Percentiles rank a stretch among this genome's conserved stretches.
Evolutionary conservation across 1,284 basidiomycete species (phyloP).

Genomic region (Trichosporon inkin): DNA sequence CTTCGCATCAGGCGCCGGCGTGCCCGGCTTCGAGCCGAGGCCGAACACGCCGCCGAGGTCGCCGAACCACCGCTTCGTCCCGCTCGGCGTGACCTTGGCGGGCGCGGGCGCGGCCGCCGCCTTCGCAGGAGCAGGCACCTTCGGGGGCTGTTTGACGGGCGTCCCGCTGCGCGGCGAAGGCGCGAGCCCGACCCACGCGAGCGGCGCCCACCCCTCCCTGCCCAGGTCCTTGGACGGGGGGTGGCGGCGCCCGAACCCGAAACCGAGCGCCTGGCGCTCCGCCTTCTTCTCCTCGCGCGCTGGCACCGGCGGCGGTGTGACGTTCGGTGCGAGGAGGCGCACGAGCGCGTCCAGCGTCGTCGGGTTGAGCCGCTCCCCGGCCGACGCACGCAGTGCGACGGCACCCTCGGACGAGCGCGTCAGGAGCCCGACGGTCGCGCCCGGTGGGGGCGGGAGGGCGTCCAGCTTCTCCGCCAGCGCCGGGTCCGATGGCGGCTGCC

Average conservation of each 20-base stretch:
- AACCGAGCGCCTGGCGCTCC: conserved; percentile 23
- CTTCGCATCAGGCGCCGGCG: not conserved
- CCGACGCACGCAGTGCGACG: not conserved
- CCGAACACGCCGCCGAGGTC: not conserved
- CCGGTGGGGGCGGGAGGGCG: not conserved
- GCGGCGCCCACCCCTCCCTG: conserved; percentile 10
- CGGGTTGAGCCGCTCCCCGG: conserved; percentile 4
- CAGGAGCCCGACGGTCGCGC: not conserved
- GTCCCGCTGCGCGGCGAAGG: conserved; percentile 6
- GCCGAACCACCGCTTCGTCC: not conserved
- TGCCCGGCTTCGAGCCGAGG: not conserved
- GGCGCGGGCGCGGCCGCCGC: not conserved
- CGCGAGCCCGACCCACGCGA: conserved; percentile 16
- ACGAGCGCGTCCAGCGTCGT: conserved; percentile 18
- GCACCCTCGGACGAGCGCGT: not conserved
- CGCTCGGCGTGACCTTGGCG: not conserved
- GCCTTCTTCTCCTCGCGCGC: not conserved
- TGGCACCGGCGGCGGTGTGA: conserved; percentile 18
- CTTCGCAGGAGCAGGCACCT: not conserved
- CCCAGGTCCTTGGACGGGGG: conserved; percentile 31
- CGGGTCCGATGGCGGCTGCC: conserved; percentile 16
- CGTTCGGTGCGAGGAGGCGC: conserved; percentile 25
- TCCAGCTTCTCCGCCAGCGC: not conserved
- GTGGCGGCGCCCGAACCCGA: conserved; percentile 23
- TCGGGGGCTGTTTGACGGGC: not conserved